These are phyloP conservation scores for Lipomyces yamadae DNA, from an alignment of 805 yeast species.

Conservation along the genomic window DNA sequence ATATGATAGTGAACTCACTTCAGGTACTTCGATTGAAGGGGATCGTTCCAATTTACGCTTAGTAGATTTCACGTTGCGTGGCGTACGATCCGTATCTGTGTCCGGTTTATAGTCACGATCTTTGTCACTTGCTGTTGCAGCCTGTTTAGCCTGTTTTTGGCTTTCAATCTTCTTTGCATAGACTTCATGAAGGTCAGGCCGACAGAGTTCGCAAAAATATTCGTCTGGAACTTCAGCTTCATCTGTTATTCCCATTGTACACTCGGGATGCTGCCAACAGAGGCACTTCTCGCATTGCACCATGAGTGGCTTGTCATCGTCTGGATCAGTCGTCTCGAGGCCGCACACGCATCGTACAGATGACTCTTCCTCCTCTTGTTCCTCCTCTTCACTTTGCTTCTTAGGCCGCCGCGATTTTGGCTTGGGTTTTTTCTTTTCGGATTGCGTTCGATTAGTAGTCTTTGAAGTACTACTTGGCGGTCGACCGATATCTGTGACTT, in stretches of 20 bases:
- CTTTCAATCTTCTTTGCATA: constrained; percentile 15
- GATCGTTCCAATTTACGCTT: neutral
- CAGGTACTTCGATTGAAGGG: neutral
- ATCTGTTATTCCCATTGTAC: constrained; percentile 57
- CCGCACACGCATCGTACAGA: constrained; percentile 44
- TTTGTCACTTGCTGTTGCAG: neutral
- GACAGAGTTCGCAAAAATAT: constrained; percentile 61
- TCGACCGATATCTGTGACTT: constrained; percentile 23
- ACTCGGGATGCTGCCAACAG: constrained; percentile 72
- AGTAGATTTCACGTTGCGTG: neutral
- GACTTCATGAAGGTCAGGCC: constrained; percentile 42
- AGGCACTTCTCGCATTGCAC: constrained; percentile 67
- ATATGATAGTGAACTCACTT: neutral
- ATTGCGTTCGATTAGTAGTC: neutral
- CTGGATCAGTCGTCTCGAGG: constrained; percentile 37
- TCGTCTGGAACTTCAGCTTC: constrained; percentile 55
- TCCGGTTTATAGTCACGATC: neutral
- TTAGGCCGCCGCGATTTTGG: constrained; percentile 1
- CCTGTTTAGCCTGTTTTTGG: neutral
- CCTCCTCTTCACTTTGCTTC: constrained; percentile 15
- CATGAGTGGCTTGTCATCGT: constrained; percentile 56
- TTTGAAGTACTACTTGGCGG: neutral
- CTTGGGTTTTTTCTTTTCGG: constrained; percentile 8
- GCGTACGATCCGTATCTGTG: neutral
- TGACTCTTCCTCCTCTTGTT: constrained; percentile 39